phyloP scores from a whole-genome alignment of 768 basidiomycete genomes.

The Panaeolus cyanescens region DNA sequence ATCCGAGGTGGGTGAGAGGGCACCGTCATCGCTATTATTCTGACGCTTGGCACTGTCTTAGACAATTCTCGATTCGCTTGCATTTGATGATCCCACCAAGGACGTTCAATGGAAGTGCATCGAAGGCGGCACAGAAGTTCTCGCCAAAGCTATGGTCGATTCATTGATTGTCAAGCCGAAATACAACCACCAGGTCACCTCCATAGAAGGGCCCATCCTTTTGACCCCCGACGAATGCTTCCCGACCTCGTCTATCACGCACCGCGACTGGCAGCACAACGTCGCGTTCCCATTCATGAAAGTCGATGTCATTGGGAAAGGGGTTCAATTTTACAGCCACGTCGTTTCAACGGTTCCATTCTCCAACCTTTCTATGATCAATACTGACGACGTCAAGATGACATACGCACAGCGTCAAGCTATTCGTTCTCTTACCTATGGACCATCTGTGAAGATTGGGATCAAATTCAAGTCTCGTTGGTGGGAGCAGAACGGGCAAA shows the following conservation, averaged over 20 bases:
- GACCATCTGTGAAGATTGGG: conserved; percentile 14
- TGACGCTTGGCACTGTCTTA: background rate
- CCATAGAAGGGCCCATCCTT: conserved; percentile 1
- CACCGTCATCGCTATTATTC: background rate
- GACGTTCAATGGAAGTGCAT: conserved; percentile 16
- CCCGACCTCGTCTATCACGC: background rate
- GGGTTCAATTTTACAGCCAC: conserved; percentile 11
- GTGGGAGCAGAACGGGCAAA: conserved; percentile 12
- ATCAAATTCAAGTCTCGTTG: conserved; percentile 18
- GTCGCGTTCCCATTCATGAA: conserved; percentile 6
- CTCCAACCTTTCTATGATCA: conserved; percentile 10
- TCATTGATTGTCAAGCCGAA: background rate
- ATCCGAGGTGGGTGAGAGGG: conserved; percentile 8
- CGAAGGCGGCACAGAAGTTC: conserved; percentile 13
- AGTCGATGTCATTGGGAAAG: conserved; percentile 8
- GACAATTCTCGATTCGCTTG: conserved; percentile 14
- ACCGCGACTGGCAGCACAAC: background rate
- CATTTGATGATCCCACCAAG: conserved; percentile 14
- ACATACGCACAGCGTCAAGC: conserved; percentile 12
- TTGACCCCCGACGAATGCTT: background rate
- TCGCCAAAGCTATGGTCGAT: conserved; percentile 7
- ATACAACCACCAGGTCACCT: conserved; percentile 10
- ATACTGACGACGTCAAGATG: conserved; percentile 9
- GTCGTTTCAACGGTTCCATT: conserved; percentile 17
- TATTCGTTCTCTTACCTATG: conserved; percentile 14